Conservation (phyloP, 2,329 filamentous ascomycete species). For the Stemphylium beticola region DNA sequence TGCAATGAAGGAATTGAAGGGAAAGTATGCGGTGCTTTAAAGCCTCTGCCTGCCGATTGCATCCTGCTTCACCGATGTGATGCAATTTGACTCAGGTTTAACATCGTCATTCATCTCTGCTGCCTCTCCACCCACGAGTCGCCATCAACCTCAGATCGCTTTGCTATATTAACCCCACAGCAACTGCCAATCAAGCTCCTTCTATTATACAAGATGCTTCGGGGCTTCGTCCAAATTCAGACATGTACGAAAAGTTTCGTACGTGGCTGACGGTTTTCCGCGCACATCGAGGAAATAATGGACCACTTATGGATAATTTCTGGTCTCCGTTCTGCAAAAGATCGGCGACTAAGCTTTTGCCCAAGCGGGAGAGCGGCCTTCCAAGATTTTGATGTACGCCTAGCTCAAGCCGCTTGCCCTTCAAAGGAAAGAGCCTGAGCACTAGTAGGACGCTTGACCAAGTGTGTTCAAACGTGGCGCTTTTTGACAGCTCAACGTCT, state of each 20-base stretch:
- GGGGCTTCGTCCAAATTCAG: not conserved
- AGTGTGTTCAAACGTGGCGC: not conserved
- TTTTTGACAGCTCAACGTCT: not conserved
- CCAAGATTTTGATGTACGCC: not conserved
- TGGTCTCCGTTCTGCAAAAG: not conserved
- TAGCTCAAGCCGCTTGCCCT: not conserved
- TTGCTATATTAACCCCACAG: not conserved
- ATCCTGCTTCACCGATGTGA: not conserved
- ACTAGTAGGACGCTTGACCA: not conserved
- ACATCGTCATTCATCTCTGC: too few species aligned
- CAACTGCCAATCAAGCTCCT: not conserved
- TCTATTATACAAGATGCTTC: not conserved
- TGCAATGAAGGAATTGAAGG: too few species aligned
- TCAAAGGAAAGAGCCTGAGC: not conserved
- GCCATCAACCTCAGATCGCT: not conserved
- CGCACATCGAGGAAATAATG: not conserved
- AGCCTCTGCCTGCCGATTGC: not conserved
- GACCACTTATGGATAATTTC: not conserved
- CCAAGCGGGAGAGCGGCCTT: slow-evolving; percentile 5
- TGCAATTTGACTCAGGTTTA: too few species aligned
- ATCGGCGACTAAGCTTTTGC: slow-evolving; percentile 4
- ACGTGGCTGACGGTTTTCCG: not conserved
- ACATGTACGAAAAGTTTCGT: not conserved
- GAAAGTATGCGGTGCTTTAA: not conserved
- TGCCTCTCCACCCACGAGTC: not conserved